A percentile compares a stretch with the other conserved stretches of the same genome.
These are phyloP conservation scores for Pleurostoma richardsiae DNA, from an alignment of 2,329 filamentous ascomycete species.

Conservation along the genomic window DNA sequence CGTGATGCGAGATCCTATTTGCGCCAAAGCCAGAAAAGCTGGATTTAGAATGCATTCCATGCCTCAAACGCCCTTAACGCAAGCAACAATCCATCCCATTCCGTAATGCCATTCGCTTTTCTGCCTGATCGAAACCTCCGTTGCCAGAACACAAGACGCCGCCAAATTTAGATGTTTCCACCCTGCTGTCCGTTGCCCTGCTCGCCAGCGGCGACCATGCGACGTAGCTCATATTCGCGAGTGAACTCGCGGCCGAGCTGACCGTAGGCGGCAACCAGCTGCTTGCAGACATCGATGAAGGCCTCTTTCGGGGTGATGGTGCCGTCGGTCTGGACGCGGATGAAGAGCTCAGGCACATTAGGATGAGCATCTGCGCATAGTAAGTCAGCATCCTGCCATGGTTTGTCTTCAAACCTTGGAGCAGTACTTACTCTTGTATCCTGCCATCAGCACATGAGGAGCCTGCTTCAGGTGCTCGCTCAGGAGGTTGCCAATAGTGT, in stretches of 20 bases:
- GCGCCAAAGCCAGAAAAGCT: too few relatives aligned
- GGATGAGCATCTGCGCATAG: conserved; percentile 47
- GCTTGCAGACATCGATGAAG: conserved; percentile 72
- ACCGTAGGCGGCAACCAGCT: conserved; percentile 75
- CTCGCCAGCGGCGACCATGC: conserved; percentile 69
- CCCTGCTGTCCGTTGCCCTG: conserved; percentile 29
- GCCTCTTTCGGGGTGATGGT: conserved; percentile 84
- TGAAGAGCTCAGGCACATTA: conserved; percentile 55
- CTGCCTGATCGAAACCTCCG: too few relatives aligned
- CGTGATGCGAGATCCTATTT: too few relatives aligned
- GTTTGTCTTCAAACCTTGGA: not conserved
- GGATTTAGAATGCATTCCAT: too few relatives aligned
- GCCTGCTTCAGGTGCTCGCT: conserved; percentile 80
- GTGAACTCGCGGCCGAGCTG: conserved; percentile 83
- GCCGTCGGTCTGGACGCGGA: conserved; percentile 91
- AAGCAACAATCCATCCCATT: too few relatives aligned
- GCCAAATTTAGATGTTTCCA: conserved; percentile 6
- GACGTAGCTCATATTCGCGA: conserved; percentile 84
- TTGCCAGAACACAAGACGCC: conserved; percentile 10
- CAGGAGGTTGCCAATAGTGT: conserved; percentile 89
- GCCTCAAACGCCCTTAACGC: too few relatives aligned
- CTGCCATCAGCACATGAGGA: conserved; percentile 80
- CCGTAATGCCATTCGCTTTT: too few relatives aligned
- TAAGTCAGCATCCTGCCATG: conserved; percentile 21
- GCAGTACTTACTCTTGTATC: conserved; percentile 70